Evolutionary conservation across 1,284 basidiomycete genomes (phyloP), one percentile per base, ranked within the genome.

Genomic region (Sanghuangporus baumii): DNA sequence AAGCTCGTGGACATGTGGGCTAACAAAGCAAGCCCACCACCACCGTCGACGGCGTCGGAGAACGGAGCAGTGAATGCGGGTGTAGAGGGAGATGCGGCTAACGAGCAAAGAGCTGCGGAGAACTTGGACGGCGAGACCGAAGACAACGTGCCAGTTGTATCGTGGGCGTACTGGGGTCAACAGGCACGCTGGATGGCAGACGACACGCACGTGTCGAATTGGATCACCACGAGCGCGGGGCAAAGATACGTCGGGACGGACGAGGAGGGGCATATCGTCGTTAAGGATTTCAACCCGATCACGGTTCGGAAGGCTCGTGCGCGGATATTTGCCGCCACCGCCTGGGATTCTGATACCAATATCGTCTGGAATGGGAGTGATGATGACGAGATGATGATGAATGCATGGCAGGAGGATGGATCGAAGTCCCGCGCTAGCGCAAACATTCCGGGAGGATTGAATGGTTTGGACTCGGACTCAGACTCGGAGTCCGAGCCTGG

Each of bases 181-280:
- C 67, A 71, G 9, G 76, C 78, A 34, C 74, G 80, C 14, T 81
- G 78, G 77, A 74, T 80, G 63, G 71, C 75, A 55, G 69, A 73
- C 20, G 74, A 75, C 34, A 64, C 65, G n/a, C 66, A 74, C 37
- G 70, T 76, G 9, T 75, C 72, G 37, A 72, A 76, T 18, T 82
- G 79, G 79, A 81, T 83, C 57, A 82, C 81, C 50, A 80, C 76
- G 5, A 77, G 79, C 3, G 72, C 73, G 18, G 81, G 81, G 3
- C 78, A 80, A 69, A 73, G 81, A 12, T 75, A 75, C 52, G 77
- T 76, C 36, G 64, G 74, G 37, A 69, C 64, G 57, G 61, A 67
- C 14, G 59, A 41, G 2, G 63, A 60, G 7, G 66, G 65, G 16
- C 65, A 52, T 20, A 67, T 78, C 47, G 69, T 72, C 7, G 69